These are phyloP conservation scores for Calonectria ilicicola DNA, from an alignment of 2,329 filamentous ascomycete genomes.

Conservation along the genomic window DNA sequence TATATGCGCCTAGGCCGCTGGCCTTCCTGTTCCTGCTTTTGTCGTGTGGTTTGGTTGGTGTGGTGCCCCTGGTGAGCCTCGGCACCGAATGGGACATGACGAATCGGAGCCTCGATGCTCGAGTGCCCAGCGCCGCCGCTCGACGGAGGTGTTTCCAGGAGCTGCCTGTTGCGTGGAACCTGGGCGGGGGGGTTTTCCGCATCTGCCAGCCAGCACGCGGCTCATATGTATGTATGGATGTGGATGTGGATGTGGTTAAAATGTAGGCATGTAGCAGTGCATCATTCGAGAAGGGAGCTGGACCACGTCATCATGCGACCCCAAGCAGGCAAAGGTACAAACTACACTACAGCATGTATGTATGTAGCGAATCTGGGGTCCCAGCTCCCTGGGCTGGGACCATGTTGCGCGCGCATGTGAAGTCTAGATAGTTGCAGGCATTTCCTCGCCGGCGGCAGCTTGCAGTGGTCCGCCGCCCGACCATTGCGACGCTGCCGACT, in stretches of 20 bases:
- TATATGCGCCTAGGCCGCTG: not conserved
- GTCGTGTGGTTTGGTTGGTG: not conserved
- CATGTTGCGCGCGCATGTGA: not conserved
- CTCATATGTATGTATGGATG: not conserved
- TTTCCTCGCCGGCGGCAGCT: not conserved
- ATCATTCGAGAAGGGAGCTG: slow-evolving; percentile 19
- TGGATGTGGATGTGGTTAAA: not conserved
- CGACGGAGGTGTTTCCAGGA: not conserved
- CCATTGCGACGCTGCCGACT: not conserved
- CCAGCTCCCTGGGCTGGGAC: not conserved
- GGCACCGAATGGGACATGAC: not conserved
- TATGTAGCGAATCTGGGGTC: not conserved
- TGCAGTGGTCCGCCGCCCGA: not conserved
- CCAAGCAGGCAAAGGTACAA: not conserved
- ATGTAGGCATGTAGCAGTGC: not conserved
- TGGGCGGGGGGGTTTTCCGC: not conserved
- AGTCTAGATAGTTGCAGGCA: not conserved
- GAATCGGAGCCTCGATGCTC: not conserved
- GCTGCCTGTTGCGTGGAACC: not conserved
- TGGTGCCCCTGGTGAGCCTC: not conserved
- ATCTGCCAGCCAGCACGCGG: not conserved
- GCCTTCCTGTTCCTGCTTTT: slow-evolving; percentile 8
- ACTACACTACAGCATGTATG: not conserved
- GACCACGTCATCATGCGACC: slow-evolving; percentile 20
- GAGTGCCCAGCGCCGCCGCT: not conserved